Evolutionary conservation across 352 stramenopile genomes (phyloP), one percentile per base, ranked within the genome.

Genomic region (Phytophthora pistaciae): DNA sequence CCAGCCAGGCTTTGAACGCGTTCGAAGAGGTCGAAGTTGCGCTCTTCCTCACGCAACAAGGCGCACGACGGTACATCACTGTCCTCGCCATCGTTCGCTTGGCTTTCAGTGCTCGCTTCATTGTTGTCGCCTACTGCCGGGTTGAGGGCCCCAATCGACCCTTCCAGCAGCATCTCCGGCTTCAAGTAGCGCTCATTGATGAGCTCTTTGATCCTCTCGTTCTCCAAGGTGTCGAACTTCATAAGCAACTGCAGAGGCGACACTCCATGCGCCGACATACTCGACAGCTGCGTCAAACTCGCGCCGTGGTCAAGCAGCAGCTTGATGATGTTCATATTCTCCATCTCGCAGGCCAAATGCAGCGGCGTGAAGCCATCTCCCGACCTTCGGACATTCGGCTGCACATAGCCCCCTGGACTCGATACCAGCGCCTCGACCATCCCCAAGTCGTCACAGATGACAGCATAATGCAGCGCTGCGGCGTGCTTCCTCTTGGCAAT

Each of bases 291-390:
- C 29, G 84, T 70, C 16, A 93, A 56, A 20, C 78, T 87, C 1
- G 83, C 84, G 3, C 77, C 83, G 10, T 88, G 75, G 5, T 85
- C 74, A 0, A 93, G 64, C 14, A 95, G 60, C 1, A 90, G 18
- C 36, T 72, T 74, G 27, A 86, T 67, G 5, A 91, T 74, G 21
- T 77, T 74, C 62, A 91, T 68, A 62, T 90, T 79, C 13, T 75
- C 68, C 60, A 89, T 78, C 60, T 90, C 67, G 16, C 83, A 91
- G 5, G 80, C 85, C n/a, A 93, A 49, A 70, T 93, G 85, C 29
- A 93, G 57, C 8, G 85, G 83, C 6, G 85, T 88, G 57, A 89
- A 93, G 1, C 85, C 82, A 64, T 91, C 84, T 11, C 84, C 73
- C 9, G 82, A 91, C 18, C 85, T 72, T 0, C 76, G 73, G 1